These are phyloP conservation scores for Amanita fuliginea DNA, from an alignment of 768 basidiomycete species.

Conservation along the genomic window DNA sequence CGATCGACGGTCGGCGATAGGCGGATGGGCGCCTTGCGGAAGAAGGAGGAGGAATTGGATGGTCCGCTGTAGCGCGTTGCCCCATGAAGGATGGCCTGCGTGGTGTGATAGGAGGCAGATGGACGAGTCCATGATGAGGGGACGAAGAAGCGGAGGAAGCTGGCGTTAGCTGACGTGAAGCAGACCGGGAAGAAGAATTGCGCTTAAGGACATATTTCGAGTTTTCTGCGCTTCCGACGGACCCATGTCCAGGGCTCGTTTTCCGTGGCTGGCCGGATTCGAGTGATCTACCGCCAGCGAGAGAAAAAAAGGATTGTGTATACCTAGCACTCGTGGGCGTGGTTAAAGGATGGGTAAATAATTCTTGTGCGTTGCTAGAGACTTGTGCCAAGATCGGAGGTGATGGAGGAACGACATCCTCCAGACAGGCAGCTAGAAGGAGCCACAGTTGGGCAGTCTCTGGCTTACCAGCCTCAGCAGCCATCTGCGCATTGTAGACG, in stretches of 20 bases:
- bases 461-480: constrained; percentile 44
- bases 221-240: constrained; percentile 8
- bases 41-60: neutral
- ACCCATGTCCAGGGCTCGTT: constrained; percentile 16
- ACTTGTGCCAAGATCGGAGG: constrained; percentile 15
- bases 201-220: constrained; percentile 4
- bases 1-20: constrained; percentile 10
- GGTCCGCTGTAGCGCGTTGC: constrained; percentile 23
- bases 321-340: neutral
- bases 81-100: constrained; percentile 27
- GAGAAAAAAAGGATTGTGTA: constrained; percentile 1
- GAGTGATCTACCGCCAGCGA: neutral
- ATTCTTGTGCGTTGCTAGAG: neutral
- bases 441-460: constrained; percentile 59
- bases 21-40: constrained; percentile 6
- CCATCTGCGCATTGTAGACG: constrained; percentile 50
- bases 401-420: constrained; percentile 32
- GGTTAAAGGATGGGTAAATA: neutral
- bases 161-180: constrained; percentile 42
- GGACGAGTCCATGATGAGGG: constrained; percentile 30
- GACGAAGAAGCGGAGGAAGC: constrained; percentile 49
- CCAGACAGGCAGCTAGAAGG: constrained; percentile 46
- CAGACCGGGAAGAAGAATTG: constrained; percentile 21
- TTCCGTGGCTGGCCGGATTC: constrained; percentile 9
- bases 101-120: constrained; percentile 37